Base-by-base conservation (phyloP, 495 filamentous ascomycete genomes). In the Talaromyces adpressus region DNA sequence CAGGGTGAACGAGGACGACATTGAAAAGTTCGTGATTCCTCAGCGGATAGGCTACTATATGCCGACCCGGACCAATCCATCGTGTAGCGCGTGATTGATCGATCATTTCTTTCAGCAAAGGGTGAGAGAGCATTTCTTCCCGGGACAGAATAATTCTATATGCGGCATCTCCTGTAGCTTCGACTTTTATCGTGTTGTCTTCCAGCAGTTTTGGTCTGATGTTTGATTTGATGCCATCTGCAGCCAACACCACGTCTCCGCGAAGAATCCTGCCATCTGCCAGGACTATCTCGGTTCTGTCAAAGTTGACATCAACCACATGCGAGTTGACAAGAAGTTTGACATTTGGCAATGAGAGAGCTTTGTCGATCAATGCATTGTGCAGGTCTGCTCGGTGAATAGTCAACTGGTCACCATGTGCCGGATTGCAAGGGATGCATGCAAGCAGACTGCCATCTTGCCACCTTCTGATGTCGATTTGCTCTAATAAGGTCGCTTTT, bases 211-310 rank as follows among this genome's bases (percentile, higher is more conserved):
- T 66, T 36, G 64, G 64, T 7, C 79, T 72, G 22, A 81, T 62
- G 1, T 63, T 67, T 7, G 79, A 81, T 54, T 78, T 81, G 64
- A 81, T 76, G 7, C 79, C 80, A 36, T 82, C 80, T n/a, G 79
- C 79, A 16, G 73, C 77, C 39, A 81, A 68, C 2, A 81, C 63
- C 3, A 82, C 57, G 59, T 83, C 79, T 9, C 72, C 79, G 6
- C 58, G 60, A 20, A 81, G 63, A 18, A 73, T 61, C 22, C 39
- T 68, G 27, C 78, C 77, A 52, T 74, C 67, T 23, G 71, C 65
- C 2, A 80, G 62, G 4, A 69, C 73, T n/a, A 77, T 74, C 7
- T 68, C 63, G 39, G 72, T 70, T 9, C 71, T 69, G 23, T 57
- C 66, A 61, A 78, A 75, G 0, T 67, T 36, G 0, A 78, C 73